Evolutionary conservation across 305 asterid genomes (phyloP), one percentile per base, ranked within the genome.

Genomic region (Striga hermonthica): DNA sequence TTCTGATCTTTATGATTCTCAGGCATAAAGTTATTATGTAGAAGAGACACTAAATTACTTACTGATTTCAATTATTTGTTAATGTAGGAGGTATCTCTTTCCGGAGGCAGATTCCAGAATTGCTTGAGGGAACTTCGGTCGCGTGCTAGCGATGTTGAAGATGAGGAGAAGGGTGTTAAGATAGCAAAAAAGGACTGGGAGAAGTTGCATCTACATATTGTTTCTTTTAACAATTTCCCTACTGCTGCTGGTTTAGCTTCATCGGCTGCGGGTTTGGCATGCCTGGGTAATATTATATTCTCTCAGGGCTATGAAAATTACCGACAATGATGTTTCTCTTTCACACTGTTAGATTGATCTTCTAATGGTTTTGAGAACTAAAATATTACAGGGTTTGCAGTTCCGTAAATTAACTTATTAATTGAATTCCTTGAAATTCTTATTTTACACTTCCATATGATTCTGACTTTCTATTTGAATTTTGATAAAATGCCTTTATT

Each of bases 231-330:
- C 76, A 92, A 92, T 77, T 92, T 92, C 67, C 96, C 95, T 16
- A 92, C 99, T 63, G 99, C 99, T 66, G 99, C 99, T 73, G 98
- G 97, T 44, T 80, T 92, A 86, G 98, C 98, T 31, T 92, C 97
- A 75, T 92, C 98, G 1, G 98, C 98, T 79, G 96, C 97, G 72
- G 99, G 97, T 64, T 84, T 93, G 67, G 99, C 97, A 28, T 93
- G 99, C 83, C 87, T 93, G 4, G 99, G 99, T 93, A 88, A 74
- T 48, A 38, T 50, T n/a, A 55, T 39, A 31, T 55, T 56, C 60
- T 70, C 31, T 48, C 3, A 15, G 31, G 2, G 58, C 40, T 71
- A 8, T 5, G 39, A 60, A 44, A 37, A 22, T 55, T 31, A 7
- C n/a, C 38, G 15, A 34, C 65, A 6, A 9, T 35, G 41, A 40